phyloP scores from a whole-genome alignment of 108 stramenopile species.

The Nitzschia palea region DNA sequence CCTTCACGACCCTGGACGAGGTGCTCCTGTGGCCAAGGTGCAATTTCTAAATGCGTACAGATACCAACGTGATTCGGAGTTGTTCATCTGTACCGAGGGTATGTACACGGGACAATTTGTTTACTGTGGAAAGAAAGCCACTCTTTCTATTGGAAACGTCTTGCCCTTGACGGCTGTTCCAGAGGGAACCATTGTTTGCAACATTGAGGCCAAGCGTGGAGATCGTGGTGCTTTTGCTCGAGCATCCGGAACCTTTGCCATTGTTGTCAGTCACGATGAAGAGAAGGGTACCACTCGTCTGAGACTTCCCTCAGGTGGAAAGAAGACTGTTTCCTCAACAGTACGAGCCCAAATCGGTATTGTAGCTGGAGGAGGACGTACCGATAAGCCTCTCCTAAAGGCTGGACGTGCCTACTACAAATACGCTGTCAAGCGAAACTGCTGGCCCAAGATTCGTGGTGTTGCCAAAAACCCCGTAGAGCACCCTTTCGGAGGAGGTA shows the following conservation, averaged over 20 bases:
- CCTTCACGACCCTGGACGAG: slow-evolving; percentile 97
- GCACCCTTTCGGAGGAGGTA: slow-evolving; percentile 99
- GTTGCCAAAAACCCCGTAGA: slow-evolving; percentile 99
- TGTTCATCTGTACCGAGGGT: slow-evolving; percentile 97
- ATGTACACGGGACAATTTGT: slow-evolving; percentile 99
- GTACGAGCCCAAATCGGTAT: slow-evolving; percentile 98
- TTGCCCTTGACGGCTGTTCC: slow-evolving; percentile 92
- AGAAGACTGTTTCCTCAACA: slow-evolving; percentile 94
- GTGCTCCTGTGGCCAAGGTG: slow-evolving; percentile 97
- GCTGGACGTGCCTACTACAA: slow-evolving; percentile 99
- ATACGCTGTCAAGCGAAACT: slow-evolving; percentile 99
- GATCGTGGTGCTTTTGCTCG: slow-evolving; percentile 98
- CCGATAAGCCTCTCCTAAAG: slow-evolving; percentile 99
- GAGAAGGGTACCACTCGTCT: slow-evolving; percentile 99
- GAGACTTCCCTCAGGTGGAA: slow-evolving; percentile 97
- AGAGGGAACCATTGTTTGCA: slow-evolving; percentile 99
- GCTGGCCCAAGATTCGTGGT: slow-evolving; percentile 99
- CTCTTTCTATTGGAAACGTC: slow-evolving; percentile 95
- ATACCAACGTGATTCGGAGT: slow-evolving; percentile 93
- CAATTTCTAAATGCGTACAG: slow-evolving; percentile 98
- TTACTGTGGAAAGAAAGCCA: slow-evolving; percentile 99
- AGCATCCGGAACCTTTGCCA: slow-evolving; percentile 96
- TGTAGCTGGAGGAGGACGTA: slow-evolving; percentile 99
- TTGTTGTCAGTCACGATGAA: slow-evolving; percentile 98
- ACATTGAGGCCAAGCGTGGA: slow-evolving; percentile 92